Percentiles rank a stretch among this genome's conserved stretches.
phyloP scores from a whole-genome alignment of 768 basidiomycete species.

The Leucocoprinus birnbaumii region DNA sequence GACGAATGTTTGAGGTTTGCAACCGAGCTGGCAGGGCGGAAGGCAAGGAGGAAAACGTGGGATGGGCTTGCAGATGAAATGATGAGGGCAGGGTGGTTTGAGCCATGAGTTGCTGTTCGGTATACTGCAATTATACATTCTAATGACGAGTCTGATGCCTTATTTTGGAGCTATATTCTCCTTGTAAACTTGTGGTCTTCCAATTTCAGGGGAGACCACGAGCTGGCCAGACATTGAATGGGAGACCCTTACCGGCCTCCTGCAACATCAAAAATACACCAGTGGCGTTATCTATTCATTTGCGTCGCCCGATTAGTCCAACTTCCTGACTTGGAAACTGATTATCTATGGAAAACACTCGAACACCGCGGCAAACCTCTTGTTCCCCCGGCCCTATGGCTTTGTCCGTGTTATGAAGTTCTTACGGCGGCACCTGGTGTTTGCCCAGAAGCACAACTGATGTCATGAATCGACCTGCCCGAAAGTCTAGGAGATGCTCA shows the following conservation, averaged over 20 bases:
- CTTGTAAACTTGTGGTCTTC: neutral
- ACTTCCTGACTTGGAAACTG: too few species aligned
- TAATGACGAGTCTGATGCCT: neutral
- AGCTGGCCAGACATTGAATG: neutral
- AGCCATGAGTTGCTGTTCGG: slow-evolving; percentile 18
- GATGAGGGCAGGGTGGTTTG: slow-evolving; percentile 74
- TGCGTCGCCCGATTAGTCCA: too few species aligned
- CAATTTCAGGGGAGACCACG: neutral
- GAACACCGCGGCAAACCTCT: too few species aligned
- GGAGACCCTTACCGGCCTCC: too few species aligned
- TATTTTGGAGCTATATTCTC: neutral
- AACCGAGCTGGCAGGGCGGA: slow-evolving; percentile 78
- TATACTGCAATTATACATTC: too few species aligned
- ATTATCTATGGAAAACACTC: too few species aligned
- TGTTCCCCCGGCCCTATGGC: neutral
- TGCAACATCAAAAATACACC: too few species aligned
- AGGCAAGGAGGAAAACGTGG: slow-evolving; percentile 62
- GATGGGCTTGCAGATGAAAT: slow-evolving; percentile 73
- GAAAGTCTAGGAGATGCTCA: neutral
- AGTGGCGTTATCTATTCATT: too few species aligned
- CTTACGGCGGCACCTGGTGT: too few species aligned
- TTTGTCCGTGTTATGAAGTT: neutral
- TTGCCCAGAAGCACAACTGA: neutral
- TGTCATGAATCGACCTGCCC: neutral
- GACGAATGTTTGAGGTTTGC: slow-evolving; percentile 89